phyloP scores from a whole-genome alignment of 345 rosid genomes.

The Euclidium syriacum region DNA sequence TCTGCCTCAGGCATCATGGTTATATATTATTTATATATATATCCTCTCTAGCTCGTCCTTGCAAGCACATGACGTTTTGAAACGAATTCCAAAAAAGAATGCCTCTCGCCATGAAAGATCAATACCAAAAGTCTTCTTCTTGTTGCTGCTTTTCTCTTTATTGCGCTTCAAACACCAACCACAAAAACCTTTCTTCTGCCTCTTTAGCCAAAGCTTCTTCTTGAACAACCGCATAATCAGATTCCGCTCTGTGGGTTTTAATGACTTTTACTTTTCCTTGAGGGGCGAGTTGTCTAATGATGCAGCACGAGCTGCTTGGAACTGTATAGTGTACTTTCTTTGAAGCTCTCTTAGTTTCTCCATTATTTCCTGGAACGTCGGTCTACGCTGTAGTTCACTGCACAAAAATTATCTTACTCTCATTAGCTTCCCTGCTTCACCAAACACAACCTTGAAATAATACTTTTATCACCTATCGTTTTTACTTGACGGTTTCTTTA shows the following conservation, averaged over 20 bases:
- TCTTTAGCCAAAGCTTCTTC: neutral
- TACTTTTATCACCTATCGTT: conserved; percentile 2
- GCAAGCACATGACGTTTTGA: conserved; percentile 1
- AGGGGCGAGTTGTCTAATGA: conserved; percentile 39
- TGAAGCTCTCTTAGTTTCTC: conserved; percentile 79
- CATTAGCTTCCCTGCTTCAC: conserved; percentile 6
- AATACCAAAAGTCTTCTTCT: neutral
- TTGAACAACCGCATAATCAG: neutral
- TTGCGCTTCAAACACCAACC: neutral
- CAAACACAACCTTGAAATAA: neutral
- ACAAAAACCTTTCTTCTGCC: conserved; percentile 29
- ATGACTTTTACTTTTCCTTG: conserved; percentile 40
- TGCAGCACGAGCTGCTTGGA: conserved; percentile 66
- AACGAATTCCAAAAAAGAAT: conserved; percentile 6
- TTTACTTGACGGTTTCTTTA: neutral
- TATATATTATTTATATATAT: neutral
- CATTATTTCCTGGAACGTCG: conserved; percentile 83
- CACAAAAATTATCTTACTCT: neutral
- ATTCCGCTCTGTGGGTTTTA: neutral
- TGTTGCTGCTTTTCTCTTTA: conserved; percentile 6
- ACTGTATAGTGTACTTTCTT: conserved; percentile 53
- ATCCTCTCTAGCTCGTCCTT: neutral
- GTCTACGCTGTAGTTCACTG: conserved; percentile 77
- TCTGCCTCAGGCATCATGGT: conserved; percentile 10
- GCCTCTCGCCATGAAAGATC: neutral